phyloP scores from a whole-genome alignment of 2,329 filamentous ascomycete species.

The Botryosphaeria agaves region DNA sequence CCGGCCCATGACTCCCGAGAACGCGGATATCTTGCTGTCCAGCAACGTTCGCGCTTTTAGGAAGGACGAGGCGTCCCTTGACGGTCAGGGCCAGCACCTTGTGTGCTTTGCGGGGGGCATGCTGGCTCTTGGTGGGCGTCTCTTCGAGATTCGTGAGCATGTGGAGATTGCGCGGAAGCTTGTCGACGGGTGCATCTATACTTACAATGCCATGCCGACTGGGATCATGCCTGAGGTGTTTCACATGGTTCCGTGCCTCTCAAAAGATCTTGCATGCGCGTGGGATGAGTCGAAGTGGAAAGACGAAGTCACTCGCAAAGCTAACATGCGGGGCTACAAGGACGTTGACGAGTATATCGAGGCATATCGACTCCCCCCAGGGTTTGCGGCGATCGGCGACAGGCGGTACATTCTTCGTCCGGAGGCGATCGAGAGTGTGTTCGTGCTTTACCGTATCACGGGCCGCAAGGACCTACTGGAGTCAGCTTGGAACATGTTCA shows the following conservation, averaged over 20 bases:
- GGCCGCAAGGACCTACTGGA: conserved; percentile 31
- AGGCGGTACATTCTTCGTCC: conserved; percentile 30
- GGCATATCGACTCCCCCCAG: conserved; percentile 5
- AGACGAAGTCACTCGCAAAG: conserved; percentile 19
- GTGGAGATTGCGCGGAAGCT: conserved; percentile 38
- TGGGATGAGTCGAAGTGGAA: conserved; percentile 38
- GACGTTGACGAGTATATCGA: too few relatives aligned
- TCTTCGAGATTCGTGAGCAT: conserved; percentile 37
- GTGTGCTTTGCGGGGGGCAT: conserved; percentile 44
- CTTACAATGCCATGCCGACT: conserved; percentile 36
- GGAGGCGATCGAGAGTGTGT: conserved; percentile 44
- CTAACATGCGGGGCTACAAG: too few relatives aligned
- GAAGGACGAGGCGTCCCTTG: conserved; percentile 15
- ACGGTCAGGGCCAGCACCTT: conserved; percentile 38
- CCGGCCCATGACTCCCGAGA: conserved; percentile 29
- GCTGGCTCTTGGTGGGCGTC: conserved; percentile 40
- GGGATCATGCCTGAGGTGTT: conserved; percentile 47
- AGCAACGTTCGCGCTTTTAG: conserved; percentile 10
- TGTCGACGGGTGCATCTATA: conserved; percentile 45
- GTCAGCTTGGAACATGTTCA: conserved; percentile 32
- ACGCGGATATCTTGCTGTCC: conserved; percentile 28
- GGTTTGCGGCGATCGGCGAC: conserved; percentile 26
- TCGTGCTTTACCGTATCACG: conserved; percentile 41
- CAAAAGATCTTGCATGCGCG: conserved; percentile 21
- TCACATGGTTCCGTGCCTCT: conserved; percentile 31